These are phyloP conservation scores for Pythium rishiriense DNA, from an alignment of 352 stramenopile genomes.

Conservation along the genomic window DNA sequence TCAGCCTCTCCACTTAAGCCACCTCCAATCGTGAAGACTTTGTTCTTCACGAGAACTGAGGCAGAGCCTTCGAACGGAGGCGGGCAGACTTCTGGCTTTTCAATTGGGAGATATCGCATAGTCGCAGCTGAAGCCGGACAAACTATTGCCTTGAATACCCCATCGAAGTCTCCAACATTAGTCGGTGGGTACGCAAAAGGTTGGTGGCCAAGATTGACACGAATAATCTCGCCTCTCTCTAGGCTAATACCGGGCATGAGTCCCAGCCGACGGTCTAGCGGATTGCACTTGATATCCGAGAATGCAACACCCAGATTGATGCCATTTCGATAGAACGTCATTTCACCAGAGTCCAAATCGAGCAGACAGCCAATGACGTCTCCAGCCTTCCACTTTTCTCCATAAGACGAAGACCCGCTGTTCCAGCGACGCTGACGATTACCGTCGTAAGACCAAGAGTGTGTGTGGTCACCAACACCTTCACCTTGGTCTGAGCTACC, in stretches of 20 bases:
- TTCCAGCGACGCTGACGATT: conserved; percentile 92
- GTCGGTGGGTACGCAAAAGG: conserved; percentile 76
- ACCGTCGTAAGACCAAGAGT: conserved; percentile 94
- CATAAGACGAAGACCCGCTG: conserved; percentile 85
- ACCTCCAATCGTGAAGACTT: conserved; percentile 79
- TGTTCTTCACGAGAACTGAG: conserved; percentile 54
- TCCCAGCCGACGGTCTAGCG: conserved; percentile 50
- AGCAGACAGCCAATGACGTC: conserved; percentile 92
- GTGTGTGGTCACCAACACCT: conserved; percentile 88
- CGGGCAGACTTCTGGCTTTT: neutral
- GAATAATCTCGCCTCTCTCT: conserved; percentile 86
- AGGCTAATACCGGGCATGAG: conserved; percentile 88
- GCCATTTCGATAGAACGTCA: conserved; percentile 90
- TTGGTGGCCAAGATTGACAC: conserved; percentile 80
- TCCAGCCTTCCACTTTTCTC: conserved; percentile 89
- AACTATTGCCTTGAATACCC: conserved; percentile 56
- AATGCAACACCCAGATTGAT: conserved; percentile 82
- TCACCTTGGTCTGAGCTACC: conserved; percentile 90
- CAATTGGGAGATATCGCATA: conserved; percentile 31
- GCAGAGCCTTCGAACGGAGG: conserved; percentile 53
- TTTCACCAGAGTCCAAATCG: conserved; percentile 77
- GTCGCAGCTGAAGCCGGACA: conserved; percentile 41
- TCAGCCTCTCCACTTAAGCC: conserved; percentile 16
- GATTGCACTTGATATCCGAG: conserved; percentile 56
- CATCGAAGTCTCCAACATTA: conserved; percentile 61